Evolutionary conservation across 2,329 filamentous ascomycete species (phyloP), one percentile per base, ranked within the genome.

Genomic region (Verticillium zaregamsianum): DNA sequence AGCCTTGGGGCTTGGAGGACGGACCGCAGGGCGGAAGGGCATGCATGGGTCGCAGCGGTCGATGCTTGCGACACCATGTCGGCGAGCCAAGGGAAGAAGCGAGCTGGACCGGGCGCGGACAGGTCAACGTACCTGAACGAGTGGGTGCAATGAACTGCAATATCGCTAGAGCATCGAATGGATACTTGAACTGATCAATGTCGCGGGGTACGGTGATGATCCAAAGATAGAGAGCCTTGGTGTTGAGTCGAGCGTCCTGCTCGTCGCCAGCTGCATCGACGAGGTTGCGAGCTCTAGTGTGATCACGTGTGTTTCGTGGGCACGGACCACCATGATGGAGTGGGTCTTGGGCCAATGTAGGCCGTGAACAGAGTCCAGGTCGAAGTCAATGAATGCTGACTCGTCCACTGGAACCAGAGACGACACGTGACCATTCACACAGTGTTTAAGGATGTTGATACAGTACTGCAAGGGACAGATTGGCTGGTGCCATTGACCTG

Each of bases 131-230:
- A 76, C 70, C 69, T 67, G 65, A 74, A 74, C 65, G 70, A 75
- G 69, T 66, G 75, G 68, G 69, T 66, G 71, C 69, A 66, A 68
- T 64, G 65, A 63, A 65, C 65, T 67, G 66, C 66, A 63, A 71
- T 73, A 73, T 70, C 67, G 71, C 70, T 74, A 68, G 68, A 72
- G 69, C 63, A 69, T 66, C 69, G 73, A 76, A 77, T 72, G 70
- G 67, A 76, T 77, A 76, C 71, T 76, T 71, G 65, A 63, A 70
- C 71, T 71, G 72, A 77, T 74, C 67, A 71, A 73, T 72, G 70
- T 71, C 70, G 69, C 70, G 66, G 69, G 71, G 73, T 75, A 74
- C 73, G 64, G 59, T 61, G 63, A 62, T 65, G 64, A 65, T 66
- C 63, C 61, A 66, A 63, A 63, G 61, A 59, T 58, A 63, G 63